Conservation (phyloP, 2,329 filamentous ascomycete species). For the Cladosporium sp. region DNA sequence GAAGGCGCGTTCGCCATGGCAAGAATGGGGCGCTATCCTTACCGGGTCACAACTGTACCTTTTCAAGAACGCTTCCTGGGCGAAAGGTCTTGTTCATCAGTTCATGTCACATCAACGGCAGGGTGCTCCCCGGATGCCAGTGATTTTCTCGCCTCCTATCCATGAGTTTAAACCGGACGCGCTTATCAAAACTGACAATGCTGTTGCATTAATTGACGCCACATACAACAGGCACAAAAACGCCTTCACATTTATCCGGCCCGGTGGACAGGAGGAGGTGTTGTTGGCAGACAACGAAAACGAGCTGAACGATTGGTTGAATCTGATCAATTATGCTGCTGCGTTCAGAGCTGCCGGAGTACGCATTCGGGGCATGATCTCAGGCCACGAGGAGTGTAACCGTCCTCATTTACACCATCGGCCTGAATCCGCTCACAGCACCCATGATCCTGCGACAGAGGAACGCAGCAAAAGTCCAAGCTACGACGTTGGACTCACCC, state of each 20-base stretch:
- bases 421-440: conserved; percentile 62
- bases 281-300: conserved; percentile 86
- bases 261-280: conserved; percentile 83
- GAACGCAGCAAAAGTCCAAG: conserved; percentile 60
- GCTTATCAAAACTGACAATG: conserved; percentile 88
- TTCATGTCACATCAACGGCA: conserved; percentile 79
- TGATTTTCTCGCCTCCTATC: conserved; percentile 87
- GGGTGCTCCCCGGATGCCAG: conserved; percentile 71
- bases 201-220: conserved; percentile 81
- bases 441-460: conserved; percentile 71
- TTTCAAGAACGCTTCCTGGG: conserved; percentile 90
- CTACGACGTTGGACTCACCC: conserved; percentile 67
- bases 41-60: conserved; percentile 97
- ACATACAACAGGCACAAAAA: conserved; percentile 95
- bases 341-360: conserved; percentile 91
- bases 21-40: conserved; percentile 96
- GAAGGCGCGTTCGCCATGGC: conserved; percentile 93
- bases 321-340: conserved; percentile 93
- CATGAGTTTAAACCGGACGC: conserved; percentile 92
- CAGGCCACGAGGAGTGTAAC: conserved; percentile 71
- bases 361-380: conserved; percentile 82
- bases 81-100: conserved; percentile 86
- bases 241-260: conserved; percentile 85
- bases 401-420: conserved; percentile 64
- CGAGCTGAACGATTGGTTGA: conserved; percentile 96